Evolutionary conservation across 768 basidiomycete species (phyloP).

Genomic region (Tulasnella sp.): DNA sequence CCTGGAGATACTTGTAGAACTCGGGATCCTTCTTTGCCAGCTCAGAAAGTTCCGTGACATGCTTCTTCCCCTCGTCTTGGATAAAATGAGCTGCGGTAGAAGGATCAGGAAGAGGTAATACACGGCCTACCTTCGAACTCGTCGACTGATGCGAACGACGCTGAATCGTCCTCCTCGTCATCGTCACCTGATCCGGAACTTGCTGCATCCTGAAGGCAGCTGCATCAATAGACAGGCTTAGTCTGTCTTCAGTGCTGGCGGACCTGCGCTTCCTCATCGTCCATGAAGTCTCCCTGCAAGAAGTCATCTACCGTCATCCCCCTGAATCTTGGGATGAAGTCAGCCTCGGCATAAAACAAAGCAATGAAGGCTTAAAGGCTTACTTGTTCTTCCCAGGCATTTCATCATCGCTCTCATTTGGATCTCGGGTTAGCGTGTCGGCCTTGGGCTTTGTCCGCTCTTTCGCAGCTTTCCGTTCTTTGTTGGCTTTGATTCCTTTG

Average conservation of each 20-base stretch:
- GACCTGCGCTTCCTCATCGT: slow-evolving; percentile 31
- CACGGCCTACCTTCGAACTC: slow-evolving; percentile 49
- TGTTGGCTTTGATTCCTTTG: slow-evolving; percentile 57
- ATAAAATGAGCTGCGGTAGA: neutral
- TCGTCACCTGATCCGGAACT: slow-evolving; percentile 27
- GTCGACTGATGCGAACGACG: slow-evolving; percentile 67
- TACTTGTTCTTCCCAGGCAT: slow-evolving; percentile 20
- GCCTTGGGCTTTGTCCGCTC: slow-evolving; percentile 26
- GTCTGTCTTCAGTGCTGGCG: too few relatives aligned
- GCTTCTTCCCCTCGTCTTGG: slow-evolving; percentile 57
- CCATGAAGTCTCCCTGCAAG: slow-evolving; percentile 62
- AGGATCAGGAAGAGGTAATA: neutral
- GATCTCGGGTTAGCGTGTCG: slow-evolving; percentile 19
- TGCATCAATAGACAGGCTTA: too few relatives aligned
- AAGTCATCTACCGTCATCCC: slow-evolving; percentile 70
- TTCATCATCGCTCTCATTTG: slow-evolving; percentile 25
- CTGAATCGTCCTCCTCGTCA: slow-evolving; percentile 40
- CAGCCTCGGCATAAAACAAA: neutral
- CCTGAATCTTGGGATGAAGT: slow-evolving; percentile 28
- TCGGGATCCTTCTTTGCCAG: slow-evolving; percentile 97
- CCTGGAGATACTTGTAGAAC: slow-evolving; percentile 94
- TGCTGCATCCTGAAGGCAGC: slow-evolving; percentile 21
- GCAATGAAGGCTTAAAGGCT: neutral
- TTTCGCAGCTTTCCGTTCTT: slow-evolving; percentile 30
- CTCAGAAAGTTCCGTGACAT: slow-evolving; percentile 73